Conservation (phyloP, 2,329 filamentous ascomycete genomes). For the Colletotrichum sp. region DNA sequence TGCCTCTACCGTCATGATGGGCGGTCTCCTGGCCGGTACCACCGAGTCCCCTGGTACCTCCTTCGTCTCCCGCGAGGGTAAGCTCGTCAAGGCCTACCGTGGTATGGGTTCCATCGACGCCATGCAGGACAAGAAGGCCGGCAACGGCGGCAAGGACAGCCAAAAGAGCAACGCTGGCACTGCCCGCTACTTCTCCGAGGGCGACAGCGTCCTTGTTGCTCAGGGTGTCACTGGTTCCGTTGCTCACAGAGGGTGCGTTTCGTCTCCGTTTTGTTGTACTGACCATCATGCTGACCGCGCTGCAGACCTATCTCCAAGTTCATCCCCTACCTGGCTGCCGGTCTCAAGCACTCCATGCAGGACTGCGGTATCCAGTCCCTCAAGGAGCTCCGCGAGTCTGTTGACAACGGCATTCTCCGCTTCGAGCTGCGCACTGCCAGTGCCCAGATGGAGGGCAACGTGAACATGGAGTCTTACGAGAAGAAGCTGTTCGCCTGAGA, state of each 20-base stretch:
- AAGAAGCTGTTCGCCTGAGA: slow-evolving; percentile 96
- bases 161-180: slow-evolving; percentile 92
- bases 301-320: slow-evolving; percentile 86
- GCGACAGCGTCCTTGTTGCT: slow-evolving; percentile 91
- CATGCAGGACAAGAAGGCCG: slow-evolving; percentile 99
- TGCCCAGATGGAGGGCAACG: slow-evolving; percentile 94
- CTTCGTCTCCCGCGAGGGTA: slow-evolving; percentile 94
- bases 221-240: slow-evolving; percentile 93
- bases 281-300: slow-evolving; percentile 32
- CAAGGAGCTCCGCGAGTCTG: slow-evolving; percentile 75
- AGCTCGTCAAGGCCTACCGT: slow-evolving; percentile 98
- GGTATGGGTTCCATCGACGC: slow-evolving; percentile 99
- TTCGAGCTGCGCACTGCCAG: slow-evolving; percentile 96
- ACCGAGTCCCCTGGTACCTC: slow-evolving; percentile 97
- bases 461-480: slow-evolving; percentile 98
- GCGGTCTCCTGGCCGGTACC: slow-evolving; percentile 93
- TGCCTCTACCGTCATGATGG: slow-evolving; percentile 98
- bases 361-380: slow-evolving; percentile 90
- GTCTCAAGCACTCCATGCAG: slow-evolving; percentile 96
- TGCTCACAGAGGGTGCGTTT: slow-evolving; percentile 70
- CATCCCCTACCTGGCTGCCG: slow-evolving; percentile 92
- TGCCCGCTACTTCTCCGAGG: slow-evolving; percentile 97
- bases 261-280: not conserved
- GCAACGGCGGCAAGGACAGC: slow-evolving; percentile 72
- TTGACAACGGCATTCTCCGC: slow-evolving; percentile 76